phyloP scores from a whole-genome alignment of 2,329 filamentous ascomycete species.

The Periconia macrospinosa region DNA sequence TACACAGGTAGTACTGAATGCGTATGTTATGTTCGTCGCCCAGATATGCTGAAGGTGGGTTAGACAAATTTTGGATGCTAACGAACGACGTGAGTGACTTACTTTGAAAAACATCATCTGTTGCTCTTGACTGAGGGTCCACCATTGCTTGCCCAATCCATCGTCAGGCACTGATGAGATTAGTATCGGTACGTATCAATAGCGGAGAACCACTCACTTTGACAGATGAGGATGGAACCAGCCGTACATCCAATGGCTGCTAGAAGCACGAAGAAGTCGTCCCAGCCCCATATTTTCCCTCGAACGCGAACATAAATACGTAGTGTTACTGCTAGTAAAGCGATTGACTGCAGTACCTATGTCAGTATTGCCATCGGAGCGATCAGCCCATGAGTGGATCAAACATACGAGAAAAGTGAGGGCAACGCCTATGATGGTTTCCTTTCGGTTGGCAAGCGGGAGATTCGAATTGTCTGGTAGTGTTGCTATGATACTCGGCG shows the following conservation, averaged over 20 bases:
- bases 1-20: constrained; percentile 35
- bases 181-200: constrained; percentile 1
- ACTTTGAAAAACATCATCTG: constrained; percentile 35
- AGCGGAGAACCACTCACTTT: constrained; percentile 21
- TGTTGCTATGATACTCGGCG: constrained; percentile 1
- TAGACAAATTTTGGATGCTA: neutral
- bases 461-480: constrained; percentile 32
- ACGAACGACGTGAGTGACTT: neutral
- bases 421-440: constrained; percentile 30
- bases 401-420: constrained; percentile 33
- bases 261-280: constrained; percentile 38
- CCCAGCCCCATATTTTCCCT: constrained; percentile 37
- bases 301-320: constrained; percentile 34
- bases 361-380: neutral
- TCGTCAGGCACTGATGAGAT: constrained; percentile 30
- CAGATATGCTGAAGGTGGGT: constrained; percentile 29
- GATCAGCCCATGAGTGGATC: no score
- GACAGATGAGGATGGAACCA: constrained; percentile 32
- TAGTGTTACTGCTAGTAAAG: constrained; percentile 27
- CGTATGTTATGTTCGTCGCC: constrained; percentile 33
- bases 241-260: constrained; percentile 24
- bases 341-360: constrained; percentile 19
- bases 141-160: constrained; percentile 39
- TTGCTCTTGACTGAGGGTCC: constrained; percentile 18
- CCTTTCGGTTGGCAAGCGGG: constrained; percentile 30